Conservation (phyloP, 2,329 filamentous ascomycete genomes). For the Paracoccidioides lutzii region DNA sequence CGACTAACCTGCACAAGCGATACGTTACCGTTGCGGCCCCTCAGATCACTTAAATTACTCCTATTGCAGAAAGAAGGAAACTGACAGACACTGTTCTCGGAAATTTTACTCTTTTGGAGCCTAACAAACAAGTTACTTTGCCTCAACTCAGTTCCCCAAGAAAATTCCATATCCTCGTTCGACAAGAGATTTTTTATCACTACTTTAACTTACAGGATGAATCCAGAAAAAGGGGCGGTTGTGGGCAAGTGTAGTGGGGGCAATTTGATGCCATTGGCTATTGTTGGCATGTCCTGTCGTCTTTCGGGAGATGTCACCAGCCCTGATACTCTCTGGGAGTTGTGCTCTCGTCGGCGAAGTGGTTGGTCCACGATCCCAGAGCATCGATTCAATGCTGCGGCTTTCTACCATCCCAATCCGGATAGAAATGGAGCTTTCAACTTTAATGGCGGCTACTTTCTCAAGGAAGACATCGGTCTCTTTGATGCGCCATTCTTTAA, state of each 20-base stretch:
- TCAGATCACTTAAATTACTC: neutral
- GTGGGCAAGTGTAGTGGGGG: neutral
- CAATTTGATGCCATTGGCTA: conserved; percentile 10
- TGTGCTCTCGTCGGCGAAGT: conserved; percentile 7
- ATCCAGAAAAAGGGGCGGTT: neutral
- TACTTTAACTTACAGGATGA: neutral
- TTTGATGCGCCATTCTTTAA: conserved; percentile 67
- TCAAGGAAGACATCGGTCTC: conserved; percentile 33
- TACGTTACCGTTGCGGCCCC: neutral
- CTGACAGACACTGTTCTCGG: neutral
- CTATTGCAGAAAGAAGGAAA: neutral
- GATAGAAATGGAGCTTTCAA: conserved; percentile 2
- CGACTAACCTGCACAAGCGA: neutral
- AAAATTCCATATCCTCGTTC: neutral
- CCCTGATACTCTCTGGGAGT: conserved; percentile 13
- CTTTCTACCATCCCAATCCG: neutral
- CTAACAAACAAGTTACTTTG: neutral
- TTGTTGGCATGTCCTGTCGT: conserved; percentile 14
- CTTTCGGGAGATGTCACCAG: conserved; percentile 11
- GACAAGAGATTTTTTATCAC: too few relatives aligned
- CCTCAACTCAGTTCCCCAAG: neutral
- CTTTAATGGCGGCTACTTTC: neutral
- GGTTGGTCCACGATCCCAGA: conserved; percentile 11
- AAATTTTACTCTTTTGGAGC: neutral
- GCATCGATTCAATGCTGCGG: conserved; percentile 11